A percentile compares a stretch with the other conserved stretches of the same genome.
phyloP scores from a whole-genome alignment of 2,329 filamentous ascomycete genomes.

The Sporothrix brunneoviolacea region DNA sequence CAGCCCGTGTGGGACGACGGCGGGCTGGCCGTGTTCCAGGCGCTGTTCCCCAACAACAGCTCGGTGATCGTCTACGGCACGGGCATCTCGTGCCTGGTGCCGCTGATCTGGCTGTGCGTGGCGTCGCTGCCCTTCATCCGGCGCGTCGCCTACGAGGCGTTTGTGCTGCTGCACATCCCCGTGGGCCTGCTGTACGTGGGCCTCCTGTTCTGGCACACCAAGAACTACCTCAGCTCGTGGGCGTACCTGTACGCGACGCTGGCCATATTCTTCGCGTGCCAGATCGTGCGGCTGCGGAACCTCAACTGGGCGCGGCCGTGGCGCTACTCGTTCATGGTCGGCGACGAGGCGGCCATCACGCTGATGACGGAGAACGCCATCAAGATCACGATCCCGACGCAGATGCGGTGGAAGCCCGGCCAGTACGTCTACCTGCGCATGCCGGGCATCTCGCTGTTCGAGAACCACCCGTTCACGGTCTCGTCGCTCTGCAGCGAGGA shows the following conservation, averaged over 20 bases:
- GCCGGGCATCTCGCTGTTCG: conserved; percentile 82
- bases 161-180: conserved; percentile 75
- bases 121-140: conserved; percentile 77
- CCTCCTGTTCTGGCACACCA: conserved; percentile 91
- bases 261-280: conserved; percentile 71
- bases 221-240: conserved; percentile 89
- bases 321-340: conserved; percentile 74
- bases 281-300: conserved; percentile 69
- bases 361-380: conserved; percentile 90
- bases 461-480: conserved; percentile 95
- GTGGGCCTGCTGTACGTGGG: conserved; percentile 74
- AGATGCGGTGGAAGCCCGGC: conserved; percentile 86
- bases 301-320: conserved; percentile 85
- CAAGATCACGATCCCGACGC: conserved; percentile 89
- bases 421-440: conserved; percentile 94
- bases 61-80: conserved; percentile 72
- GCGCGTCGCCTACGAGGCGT: conserved; percentile 74
- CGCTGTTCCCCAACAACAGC: conserved; percentile 58
- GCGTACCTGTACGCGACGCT: conserved; percentile 77
- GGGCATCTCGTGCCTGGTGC: conserved; percentile 73
- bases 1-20: conserved; percentile 79
- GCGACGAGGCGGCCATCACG: conserved; percentile 84
- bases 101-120: conserved; percentile 74
- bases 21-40: conserved; percentile 62
- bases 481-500: conserved; percentile 88